Evolutionary conservation across 768 basidiomycete species (phyloP).

Genomic region (Leucosporidium yakuticum): DNA sequence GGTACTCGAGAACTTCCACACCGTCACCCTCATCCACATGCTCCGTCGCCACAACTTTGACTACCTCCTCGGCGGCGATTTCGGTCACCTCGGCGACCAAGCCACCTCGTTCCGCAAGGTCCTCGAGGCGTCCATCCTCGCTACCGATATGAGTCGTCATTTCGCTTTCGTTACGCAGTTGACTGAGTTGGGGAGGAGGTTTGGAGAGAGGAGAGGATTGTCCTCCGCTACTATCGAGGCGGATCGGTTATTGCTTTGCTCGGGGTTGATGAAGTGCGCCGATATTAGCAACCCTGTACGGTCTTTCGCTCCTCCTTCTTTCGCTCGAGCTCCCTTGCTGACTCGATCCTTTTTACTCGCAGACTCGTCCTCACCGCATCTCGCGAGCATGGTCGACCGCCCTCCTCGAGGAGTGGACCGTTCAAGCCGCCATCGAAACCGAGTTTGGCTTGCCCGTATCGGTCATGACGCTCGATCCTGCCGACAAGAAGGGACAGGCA

Average conservation of each 20-base stretch:
- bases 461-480: conserved; percentile 43
- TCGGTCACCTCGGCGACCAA: conserved; percentile 17
- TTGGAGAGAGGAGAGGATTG: conserved; percentile 43
- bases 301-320: conserved; percentile 29
- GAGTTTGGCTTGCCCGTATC: conserved; percentile 65
- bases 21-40: conserved; percentile 39
- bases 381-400: conserved; percentile 89
- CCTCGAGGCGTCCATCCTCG: conserved; percentile 73
- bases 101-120: conserved; percentile 59
- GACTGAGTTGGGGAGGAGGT: conserved; percentile 44
- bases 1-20: conserved; percentile 61
- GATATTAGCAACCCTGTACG: conserved; percentile 97
- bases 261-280: conserved; percentile 90
- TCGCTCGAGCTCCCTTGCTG: background rate
- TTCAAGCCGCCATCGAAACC: conserved; percentile 79
- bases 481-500: conserved; percentile 58
- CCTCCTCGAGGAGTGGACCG: conserved; percentile 81
- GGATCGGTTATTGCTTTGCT: conserved; percentile 68
- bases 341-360: conserved; percentile 1
- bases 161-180: conserved; percentile 72
- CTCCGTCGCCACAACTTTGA: conserved; percentile 35
- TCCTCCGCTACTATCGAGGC: conserved; percentile 20
- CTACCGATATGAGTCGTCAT: conserved; percentile 94
- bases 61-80: conserved; percentile 36
- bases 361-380: conserved; percentile 89